These are phyloP conservation scores for Geranium incanum DNA, from an alignment of 441 rosid species.

Conservation along the genomic window DNA sequence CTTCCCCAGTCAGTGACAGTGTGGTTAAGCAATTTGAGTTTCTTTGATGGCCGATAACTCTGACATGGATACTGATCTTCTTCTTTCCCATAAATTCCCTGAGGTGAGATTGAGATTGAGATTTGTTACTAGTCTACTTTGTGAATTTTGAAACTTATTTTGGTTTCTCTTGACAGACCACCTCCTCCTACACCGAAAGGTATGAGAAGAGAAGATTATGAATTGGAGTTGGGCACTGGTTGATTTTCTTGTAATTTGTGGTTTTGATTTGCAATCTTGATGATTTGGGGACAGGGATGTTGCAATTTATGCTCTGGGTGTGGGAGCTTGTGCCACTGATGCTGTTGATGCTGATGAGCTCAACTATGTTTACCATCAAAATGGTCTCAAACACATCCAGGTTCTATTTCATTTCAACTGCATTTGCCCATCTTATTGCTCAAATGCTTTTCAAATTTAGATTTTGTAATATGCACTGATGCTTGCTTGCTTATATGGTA, in stretches of 20 bases:
- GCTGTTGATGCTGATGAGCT: slow-evolving; percentile 75
- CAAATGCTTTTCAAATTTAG: no score
- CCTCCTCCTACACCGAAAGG: slow-evolving; percentile 7
- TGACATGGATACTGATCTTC: neutral
- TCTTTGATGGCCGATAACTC: neutral
- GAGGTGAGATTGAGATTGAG: neutral
- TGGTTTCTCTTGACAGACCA: neutral
- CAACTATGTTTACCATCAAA: slow-evolving; percentile 63
- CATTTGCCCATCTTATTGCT: neutral
- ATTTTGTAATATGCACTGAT: no score
- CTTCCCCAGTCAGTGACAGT: neutral
- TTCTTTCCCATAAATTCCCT: slow-evolving; percentile 3
- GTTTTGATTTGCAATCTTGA: neutral
- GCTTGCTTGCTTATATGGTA: no score
- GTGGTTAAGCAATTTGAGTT: neutral
- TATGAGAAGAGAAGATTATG: neutral
- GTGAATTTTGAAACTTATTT: neutral
- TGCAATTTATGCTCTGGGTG: slow-evolving; percentile 70
- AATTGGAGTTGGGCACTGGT: neutral
- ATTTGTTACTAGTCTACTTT: no score
- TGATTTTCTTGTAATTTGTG: neutral
- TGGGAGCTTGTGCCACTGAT: slow-evolving; percentile 75
- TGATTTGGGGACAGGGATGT: slow-evolving; percentile 48
- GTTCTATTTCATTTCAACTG: slow-evolving; percentile 18
- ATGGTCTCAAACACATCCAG: slow-evolving; percentile 63